Base-by-base conservation (phyloP, 2,329 filamentous ascomycete genomes). In the Cordyceps cicadae region DNA sequence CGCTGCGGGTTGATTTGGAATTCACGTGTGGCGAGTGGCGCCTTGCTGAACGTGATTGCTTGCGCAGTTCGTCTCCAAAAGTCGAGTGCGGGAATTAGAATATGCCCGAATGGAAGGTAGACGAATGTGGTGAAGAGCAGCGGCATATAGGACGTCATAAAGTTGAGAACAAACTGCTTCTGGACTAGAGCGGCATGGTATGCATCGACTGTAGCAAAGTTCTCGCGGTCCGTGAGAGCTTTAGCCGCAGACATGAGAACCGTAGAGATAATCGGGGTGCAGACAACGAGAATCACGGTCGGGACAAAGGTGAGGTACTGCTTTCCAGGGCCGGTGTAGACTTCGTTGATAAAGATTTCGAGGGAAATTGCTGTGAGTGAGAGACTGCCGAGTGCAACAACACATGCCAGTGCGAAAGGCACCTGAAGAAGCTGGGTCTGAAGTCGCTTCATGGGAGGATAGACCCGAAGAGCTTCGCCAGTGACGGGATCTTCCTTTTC, bases 161-260 rank as follows among this genome's bases (percentile, higher is more conserved):
- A 96, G 77, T 97, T 96, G 69, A 97, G 84, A 15, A 97, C 86
- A 69, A 99, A 97, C 39, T 96, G 88, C 78, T 99, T 99, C 62
- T 90, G 87, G 0, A 94, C 90, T 70, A 96, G 83, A 1, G 92
- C 89, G 21, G 89, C 85, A 63, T 96, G 86, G 68, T 96, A 89
- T 15, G 87, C 75, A 65, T 92, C 90, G 62, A 89, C 83, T 0
- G 91, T 97, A 67, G 92, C 89, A 71, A 97, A 96, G 70, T 99
- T 99, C 70, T 99, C 94, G 66, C 86, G 86, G 15, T 91, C 80
- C 0, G 89, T 97, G 46, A 99, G 77, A 37, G 78, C 82, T 17
- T 87, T 87, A 5, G 93, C 94, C 65, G 94, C 83, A 34, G 77
- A 81, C 24, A 89, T 95, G 7, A 99, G 79, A 19, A 92, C 74